These are phyloP conservation scores for Blastobotrys muscicola DNA, from an alignment of 805 yeast genomes.

Conservation along the genomic window DNA sequence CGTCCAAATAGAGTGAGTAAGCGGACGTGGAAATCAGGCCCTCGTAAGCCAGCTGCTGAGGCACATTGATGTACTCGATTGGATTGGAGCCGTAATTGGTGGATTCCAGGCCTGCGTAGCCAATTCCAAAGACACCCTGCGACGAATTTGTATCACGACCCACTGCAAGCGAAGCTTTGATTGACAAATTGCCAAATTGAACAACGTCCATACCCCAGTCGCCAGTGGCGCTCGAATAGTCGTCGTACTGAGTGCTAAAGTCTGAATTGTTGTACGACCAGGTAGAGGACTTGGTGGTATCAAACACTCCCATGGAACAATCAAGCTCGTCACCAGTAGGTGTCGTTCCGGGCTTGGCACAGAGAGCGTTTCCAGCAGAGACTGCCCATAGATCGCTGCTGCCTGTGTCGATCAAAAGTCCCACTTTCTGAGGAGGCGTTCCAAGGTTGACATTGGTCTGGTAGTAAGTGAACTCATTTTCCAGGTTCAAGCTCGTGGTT, in stretches of 20 bases:
- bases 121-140: slow-evolving; percentile 14
- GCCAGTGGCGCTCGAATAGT: slow-evolving; percentile 43
- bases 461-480: slow-evolving; percentile 22
- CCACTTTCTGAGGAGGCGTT: slow-evolving; percentile 43
- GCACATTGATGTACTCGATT: slow-evolving; percentile 50
- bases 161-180: slow-evolving; percentile 30
- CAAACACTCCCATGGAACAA: slow-evolving; percentile 25
- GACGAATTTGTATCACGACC: slow-evolving; percentile 57
- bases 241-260: slow-evolving; percentile 30
- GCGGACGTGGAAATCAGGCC: slow-evolving; percentile 34
- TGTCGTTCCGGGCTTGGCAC: slow-evolving; percentile 16
- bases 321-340: slow-evolving; percentile 24
- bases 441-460: slow-evolving; percentile 37
- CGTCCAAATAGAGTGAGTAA: slow-evolving; percentile 40
- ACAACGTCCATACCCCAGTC: slow-evolving; percentile 58
- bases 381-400: slow-evolving; percentile 67
- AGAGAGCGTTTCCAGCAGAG: slow-evolving; percentile 37
- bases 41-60: slow-evolving; percentile 43
- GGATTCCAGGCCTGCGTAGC: slow-evolving; percentile 12
- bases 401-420: slow-evolving; percentile 62
- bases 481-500: slow-evolving; percentile 12
- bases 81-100: slow-evolving; percentile 1
- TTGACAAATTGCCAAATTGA: slow-evolving; percentile 34
- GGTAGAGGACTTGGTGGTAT: slow-evolving; percentile 23
- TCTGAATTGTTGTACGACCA: slow-evolving; percentile 15